phyloP scores from a whole-genome alignment of 768 basidiomycete genomes.

The Termitomyces eurrhizus region DNA sequence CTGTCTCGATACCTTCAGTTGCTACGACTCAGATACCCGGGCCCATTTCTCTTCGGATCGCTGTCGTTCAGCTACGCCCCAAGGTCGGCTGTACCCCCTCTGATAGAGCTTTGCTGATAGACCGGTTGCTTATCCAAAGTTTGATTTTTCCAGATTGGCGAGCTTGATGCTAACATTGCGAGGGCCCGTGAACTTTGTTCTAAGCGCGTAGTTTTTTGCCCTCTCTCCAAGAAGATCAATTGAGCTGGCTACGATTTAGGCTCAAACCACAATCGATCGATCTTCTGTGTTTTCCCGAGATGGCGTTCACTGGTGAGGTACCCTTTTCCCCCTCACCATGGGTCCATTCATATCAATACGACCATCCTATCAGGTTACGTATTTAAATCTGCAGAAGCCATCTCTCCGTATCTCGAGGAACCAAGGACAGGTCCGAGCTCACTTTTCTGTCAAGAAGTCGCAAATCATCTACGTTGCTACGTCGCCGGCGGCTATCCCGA shows the following conservation, averaged over 20 bases:
- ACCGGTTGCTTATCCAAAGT: background rate
- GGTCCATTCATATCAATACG: background rate
- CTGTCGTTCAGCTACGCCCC: constrained; percentile 60
- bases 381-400: constrained; percentile 62
- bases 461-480: constrained; percentile 59
- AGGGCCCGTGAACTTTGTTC: constrained; percentile 59
- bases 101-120: background rate
- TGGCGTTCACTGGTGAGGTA: constrained; percentile 70
- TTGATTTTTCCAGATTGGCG: constrained; percentile 50
- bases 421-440: constrained; percentile 72
- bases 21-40: background rate
- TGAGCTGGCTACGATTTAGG: constrained; percentile 30
- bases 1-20: background rate
- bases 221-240: constrained; percentile 1
- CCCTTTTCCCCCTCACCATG: background rate
- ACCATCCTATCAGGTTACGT: constrained; percentile 61
- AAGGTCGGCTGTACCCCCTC: constrained; percentile 25
- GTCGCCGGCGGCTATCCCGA: constrained; percentile 86
- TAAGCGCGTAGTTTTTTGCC: constrained; percentile 37
- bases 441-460: constrained; percentile 65
- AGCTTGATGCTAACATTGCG: constrained; percentile 65
- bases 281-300: constrained; percentile 82
- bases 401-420: constrained; percentile 71
- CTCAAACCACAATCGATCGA: constrained; percentile 71
- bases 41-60: constrained; percentile 39